These are phyloP conservation scores for Chlamydomonas schloesseri DNA, from an alignment of 139 green algal species.

Conservation along the genomic window DNA sequence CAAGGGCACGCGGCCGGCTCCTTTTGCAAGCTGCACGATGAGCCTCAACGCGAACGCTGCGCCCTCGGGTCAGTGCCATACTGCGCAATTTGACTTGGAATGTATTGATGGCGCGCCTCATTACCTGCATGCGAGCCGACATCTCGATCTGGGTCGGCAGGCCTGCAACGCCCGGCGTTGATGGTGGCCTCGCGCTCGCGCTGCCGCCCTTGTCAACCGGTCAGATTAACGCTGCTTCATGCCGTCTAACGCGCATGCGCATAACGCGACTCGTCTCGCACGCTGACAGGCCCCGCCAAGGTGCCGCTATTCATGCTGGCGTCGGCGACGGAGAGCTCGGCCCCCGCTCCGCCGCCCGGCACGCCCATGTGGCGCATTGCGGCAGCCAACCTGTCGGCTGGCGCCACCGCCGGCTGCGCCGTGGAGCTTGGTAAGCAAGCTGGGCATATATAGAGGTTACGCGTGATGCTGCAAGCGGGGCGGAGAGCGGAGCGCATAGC, in stretches of 20 bases:
- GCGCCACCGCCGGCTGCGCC: conserved; percentile 83
- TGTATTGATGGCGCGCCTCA: neutral
- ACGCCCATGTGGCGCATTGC: conserved; percentile 70
- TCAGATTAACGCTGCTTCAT: too few relatives aligned
- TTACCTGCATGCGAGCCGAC: neutral
- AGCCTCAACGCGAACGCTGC: neutral
- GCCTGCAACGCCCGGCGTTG: neutral
- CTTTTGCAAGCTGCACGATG: conserved; percentile 26
- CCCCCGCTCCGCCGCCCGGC: neutral
- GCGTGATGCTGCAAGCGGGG: neutral
- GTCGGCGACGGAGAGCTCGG: conserved; percentile 20
- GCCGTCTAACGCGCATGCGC: neutral
- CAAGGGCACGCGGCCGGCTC: neutral
- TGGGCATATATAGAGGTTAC: too few relatives aligned
- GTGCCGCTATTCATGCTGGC: conserved; percentile 50
- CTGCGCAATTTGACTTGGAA: neutral
- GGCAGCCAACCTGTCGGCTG: conserved; percentile 82
- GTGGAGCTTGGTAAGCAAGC: conserved; percentile 86
- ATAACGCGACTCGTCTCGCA: neutral
- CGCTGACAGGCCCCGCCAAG: neutral
- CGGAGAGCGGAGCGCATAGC: too few relatives aligned
- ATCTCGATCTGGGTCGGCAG: neutral
- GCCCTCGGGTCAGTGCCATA: neutral
- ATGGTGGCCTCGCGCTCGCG: neutral
- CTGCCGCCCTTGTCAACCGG: neutral